Evolutionary conservation across 306 rosid genomes (phyloP), one percentile per base, ranked within the genome.

Genomic region (Delonix regia): DNA sequence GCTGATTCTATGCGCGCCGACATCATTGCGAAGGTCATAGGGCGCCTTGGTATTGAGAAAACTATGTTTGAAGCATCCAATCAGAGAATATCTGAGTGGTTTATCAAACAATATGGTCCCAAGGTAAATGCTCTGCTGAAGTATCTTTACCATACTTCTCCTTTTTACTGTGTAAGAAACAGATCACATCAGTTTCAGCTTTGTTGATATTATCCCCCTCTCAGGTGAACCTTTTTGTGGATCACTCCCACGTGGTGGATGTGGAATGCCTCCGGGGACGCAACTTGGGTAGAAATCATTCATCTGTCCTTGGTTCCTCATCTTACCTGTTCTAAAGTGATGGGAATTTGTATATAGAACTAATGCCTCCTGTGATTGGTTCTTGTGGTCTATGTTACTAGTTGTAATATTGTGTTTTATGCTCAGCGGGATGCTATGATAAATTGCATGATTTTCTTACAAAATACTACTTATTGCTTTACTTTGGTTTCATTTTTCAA

Each of bases 11-110:
- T 95, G 75, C 87, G 97, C 0, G 88, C 90, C 0, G 99, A 95
- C 83, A 81, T 93, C 36, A 85, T 95, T 38, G 96, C 97, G 0
- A 93, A 90, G 87, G 77, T 95, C 76, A 90, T 95, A 53, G 99
- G 96, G 28, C 98, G 97, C 25, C 96, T 93, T 76, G 99, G 98
- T 67, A 80, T 93, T 25, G 99, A 93, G 87, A 95, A 88, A 85
- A 88, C 91, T 33, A 91, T 93, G 99, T 95, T 95, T 86, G 99
- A 93, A 81, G 90, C 98, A 67, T 89, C 98, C 66, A 89, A 91
- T 80, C 94, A 88, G 44, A 82, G 73, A 73, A 81, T 90, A 60
- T 89, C 96, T 2, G 99, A 95, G 86, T 93, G 99, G 99, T 91
- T 95, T 78, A 77, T 95, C 79, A 90, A 90, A 22, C 92, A 86